Conservation (phyloP, 345 rosid genomes). For the Eucalyptus tenuipes region DNA sequence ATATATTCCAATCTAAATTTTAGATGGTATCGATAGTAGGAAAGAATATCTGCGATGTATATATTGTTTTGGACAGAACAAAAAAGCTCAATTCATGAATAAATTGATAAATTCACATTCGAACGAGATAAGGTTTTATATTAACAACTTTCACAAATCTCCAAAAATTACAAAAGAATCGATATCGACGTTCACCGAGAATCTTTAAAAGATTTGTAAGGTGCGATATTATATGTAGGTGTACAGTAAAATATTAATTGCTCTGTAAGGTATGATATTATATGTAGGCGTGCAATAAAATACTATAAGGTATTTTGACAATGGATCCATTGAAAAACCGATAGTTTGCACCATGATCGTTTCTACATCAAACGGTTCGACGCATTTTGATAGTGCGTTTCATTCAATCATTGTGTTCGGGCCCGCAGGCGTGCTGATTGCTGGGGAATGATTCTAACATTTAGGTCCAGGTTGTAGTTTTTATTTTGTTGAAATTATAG, state of each 20-base stretch:
- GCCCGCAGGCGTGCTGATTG: background rate
- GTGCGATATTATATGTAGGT: background rate
- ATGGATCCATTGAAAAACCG: background rate
- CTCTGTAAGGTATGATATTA: background rate
- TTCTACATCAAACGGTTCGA: background rate
- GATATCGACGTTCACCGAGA: background rate
- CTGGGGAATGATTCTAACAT: background rate
- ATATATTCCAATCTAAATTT: background rate
- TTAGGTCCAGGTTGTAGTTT: background rate
- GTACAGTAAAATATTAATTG: background rate
- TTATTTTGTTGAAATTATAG: background rate
- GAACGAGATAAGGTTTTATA: background rate
- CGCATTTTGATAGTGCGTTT: background rate
- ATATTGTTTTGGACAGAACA: background rate
- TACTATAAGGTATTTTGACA: background rate
- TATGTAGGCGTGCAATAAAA: background rate
- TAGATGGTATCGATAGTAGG: background rate
- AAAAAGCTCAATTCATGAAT: background rate
- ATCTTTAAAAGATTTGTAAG: background rate
- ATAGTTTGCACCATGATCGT: background rate
- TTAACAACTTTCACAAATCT: background rate
- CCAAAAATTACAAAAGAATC: background rate
- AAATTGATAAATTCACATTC: background rate
- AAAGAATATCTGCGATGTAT: background rate
- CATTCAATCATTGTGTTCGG: background rate